These are phyloP conservation scores for Aspergillus sp. DNA, from an alignment of 2,329 filamentous ascomycete genomes.

Conservation along the genomic window DNA sequence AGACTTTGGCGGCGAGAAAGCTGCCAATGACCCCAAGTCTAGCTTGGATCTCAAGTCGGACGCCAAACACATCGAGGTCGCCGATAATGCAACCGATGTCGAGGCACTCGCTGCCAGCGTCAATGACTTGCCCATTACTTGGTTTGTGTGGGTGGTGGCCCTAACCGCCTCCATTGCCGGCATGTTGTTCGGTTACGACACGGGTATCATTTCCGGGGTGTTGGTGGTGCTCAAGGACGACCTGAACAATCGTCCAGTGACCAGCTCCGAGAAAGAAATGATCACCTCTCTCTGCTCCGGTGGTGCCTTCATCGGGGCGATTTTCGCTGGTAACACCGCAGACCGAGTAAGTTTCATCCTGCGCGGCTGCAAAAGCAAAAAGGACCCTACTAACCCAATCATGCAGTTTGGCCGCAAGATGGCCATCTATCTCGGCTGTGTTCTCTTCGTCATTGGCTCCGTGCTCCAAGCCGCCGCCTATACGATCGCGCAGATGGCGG, in stretches of 20 bases:
- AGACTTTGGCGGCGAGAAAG: not conserved
- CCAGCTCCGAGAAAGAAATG: conserved; percentile 51
- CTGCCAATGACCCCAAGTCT: not conserved
- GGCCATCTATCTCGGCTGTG: conserved; percentile 45
- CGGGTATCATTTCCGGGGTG: conserved; percentile 49
- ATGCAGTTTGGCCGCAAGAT: conserved; percentile 42
- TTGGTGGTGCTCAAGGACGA: conserved; percentile 38
- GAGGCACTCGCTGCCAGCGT: conserved; percentile 21
- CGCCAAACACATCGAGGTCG: conserved; percentile 14
- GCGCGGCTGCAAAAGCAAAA: not conserved
- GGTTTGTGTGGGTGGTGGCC: conserved; percentile 42
- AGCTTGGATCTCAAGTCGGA: conserved; percentile 5
- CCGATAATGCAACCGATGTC: conserved; percentile 7
- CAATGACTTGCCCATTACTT: conserved; percentile 42
- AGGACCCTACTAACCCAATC: conserved; percentile 27
- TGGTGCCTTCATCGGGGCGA: conserved; percentile 50
- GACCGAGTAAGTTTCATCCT: conserved; percentile 36
- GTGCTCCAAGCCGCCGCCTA: conserved; percentile 40
- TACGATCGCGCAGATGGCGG: conserved; percentile 46
- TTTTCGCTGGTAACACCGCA: conserved; percentile 40
- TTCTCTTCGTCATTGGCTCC: conserved; percentile 44
- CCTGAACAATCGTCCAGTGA: conserved; percentile 43
- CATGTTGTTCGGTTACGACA: conserved; percentile 49
- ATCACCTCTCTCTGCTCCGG: conserved; percentile 55
- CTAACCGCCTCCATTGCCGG: conserved; percentile 38